Evolutionary conservation across 768 basidiomycete genomes (phyloP), one percentile per base, ranked within the genome.

Genomic region (Psilocybe subaeruginosa): DNA sequence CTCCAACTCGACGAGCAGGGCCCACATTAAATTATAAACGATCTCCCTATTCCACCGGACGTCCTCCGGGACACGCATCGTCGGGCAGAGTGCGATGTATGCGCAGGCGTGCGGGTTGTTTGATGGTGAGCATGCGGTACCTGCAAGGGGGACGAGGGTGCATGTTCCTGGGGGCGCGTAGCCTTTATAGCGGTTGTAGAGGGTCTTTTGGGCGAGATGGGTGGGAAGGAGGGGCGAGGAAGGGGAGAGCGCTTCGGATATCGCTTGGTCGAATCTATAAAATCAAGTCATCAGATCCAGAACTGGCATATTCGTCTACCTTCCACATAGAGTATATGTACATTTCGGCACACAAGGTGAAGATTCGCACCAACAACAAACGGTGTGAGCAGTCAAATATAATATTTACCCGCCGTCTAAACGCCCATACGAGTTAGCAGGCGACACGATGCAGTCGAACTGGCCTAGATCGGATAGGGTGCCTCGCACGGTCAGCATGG

Each of bases 21-120:
- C 61, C 69, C 82, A 73, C 56, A 70, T 64, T 54, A 64, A 61
- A 14, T 72, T 70, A 51, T 73, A 72, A 3, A 70, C 67, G 27
- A 73, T 59, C 37, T 73, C 71, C 35, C 58, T 50, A 54, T 73
- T 64, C 72, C 70, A 72, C 1, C 30, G 61, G 31, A 70, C 65
- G 39, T 57, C 54, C 46, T 70, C 67, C 4, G 72, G 71, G 17
- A 65, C 61, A 39, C 72, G 71, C 72, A 73, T 73, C 8, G 71
- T 73, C 5, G 72, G 71, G 46, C 67, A 68, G 17, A 73, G 54
- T 27, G 71, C 69, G 59, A 72, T 61, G 31, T 57, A 66, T 12
- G 60, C 45, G 50, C 69, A 69, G 1, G 59, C 54, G 45, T 69
- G 68, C 1, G 41, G 46, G 33, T 73, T 73, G 27, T 57, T 11